Evolutionary conservation across 148 eudicot species (phyloP).

Genomic region (Arbutus unedo): DNA sequence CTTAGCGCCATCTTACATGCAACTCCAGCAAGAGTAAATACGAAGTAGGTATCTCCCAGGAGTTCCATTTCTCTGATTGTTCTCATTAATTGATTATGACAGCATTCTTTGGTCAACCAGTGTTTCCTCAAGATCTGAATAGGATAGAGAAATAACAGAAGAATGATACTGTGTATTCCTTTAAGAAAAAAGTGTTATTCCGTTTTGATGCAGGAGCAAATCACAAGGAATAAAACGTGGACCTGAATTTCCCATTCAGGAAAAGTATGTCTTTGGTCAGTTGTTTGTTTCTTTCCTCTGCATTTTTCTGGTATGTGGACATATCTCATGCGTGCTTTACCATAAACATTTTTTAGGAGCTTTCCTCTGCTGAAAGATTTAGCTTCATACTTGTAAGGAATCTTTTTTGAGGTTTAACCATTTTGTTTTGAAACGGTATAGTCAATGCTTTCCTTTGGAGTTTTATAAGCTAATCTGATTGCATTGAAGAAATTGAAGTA

Average conservation of each 20-base stretch:
- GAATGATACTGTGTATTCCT: neutral
- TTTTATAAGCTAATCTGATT: neutral
- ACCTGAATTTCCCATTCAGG: constrained; percentile 62
- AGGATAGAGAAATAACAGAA: neutral
- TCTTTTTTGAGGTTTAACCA: neutral
- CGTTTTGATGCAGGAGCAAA: constrained; percentile 46
- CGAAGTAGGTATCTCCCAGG: constrained; percentile 42
- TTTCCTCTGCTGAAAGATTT: neutral
- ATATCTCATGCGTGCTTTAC: neutral
- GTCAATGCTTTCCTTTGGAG: neutral
- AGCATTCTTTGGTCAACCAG: neutral
- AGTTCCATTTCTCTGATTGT: neutral
- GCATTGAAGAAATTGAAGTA: neutral
- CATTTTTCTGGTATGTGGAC: neutral
- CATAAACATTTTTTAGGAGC: neutral
- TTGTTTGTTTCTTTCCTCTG: neutral
- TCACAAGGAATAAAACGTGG: constrained; percentile 53
- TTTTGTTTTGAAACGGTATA: neutral
- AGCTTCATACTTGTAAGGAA: neutral
- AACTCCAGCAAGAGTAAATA: constrained; percentile 75
- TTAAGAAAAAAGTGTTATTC: neutral
- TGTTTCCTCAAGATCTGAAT: neutral
- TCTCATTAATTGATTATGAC: neutral
- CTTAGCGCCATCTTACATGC: constrained; percentile 94
- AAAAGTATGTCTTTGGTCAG: constrained; percentile 53